Conservation (phyloP, 108 stramenopile genomes). For the Nitzschia sp. region DNA sequence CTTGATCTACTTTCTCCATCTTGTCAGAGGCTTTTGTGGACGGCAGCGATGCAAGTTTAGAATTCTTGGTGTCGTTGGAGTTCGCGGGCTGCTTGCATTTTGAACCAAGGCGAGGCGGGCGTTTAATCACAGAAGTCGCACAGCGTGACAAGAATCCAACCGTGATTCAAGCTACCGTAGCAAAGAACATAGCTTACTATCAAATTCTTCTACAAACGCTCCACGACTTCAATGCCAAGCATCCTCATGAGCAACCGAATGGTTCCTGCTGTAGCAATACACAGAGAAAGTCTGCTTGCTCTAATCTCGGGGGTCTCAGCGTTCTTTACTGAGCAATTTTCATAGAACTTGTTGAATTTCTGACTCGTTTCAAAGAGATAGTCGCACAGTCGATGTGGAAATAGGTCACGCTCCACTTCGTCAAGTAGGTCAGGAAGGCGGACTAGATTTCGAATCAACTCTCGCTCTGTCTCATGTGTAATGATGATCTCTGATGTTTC, state of each 20-base stretch:
- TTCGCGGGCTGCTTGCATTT: neutral
- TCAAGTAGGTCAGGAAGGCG: constrained; percentile 76
- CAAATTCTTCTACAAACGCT: constrained; percentile 66
- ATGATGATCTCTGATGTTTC: constrained; percentile 71
- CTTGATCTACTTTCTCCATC: constrained; percentile 69
- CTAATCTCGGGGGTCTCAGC: constrained; percentile 78
- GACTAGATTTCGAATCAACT: constrained; percentile 87
- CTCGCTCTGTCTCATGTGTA: constrained; percentile 80
- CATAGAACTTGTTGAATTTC: constrained; percentile 89
- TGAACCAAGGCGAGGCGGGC: no score
- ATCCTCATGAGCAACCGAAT: constrained; percentile 81
- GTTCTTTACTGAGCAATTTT: constrained; percentile 87
- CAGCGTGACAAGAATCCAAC: no score
- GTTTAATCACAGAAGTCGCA: no score
- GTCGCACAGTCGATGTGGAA: constrained; percentile 93
- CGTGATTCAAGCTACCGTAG: no score
- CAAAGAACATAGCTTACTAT: no score
- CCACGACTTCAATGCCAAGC: constrained; percentile 90
- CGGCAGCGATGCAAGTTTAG: neutral
- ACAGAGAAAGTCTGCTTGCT: constrained; percentile 84
- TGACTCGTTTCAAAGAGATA: constrained; percentile 91
- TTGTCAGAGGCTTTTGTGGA: constrained; percentile 18
- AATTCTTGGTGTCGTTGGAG: neutral
- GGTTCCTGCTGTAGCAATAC: constrained; percentile 86
- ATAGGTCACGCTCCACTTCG: constrained; percentile 87